phyloP scores from a whole-genome alignment of 2,329 filamentous ascomycete species.

The Ceratocystis destructans region DNA sequence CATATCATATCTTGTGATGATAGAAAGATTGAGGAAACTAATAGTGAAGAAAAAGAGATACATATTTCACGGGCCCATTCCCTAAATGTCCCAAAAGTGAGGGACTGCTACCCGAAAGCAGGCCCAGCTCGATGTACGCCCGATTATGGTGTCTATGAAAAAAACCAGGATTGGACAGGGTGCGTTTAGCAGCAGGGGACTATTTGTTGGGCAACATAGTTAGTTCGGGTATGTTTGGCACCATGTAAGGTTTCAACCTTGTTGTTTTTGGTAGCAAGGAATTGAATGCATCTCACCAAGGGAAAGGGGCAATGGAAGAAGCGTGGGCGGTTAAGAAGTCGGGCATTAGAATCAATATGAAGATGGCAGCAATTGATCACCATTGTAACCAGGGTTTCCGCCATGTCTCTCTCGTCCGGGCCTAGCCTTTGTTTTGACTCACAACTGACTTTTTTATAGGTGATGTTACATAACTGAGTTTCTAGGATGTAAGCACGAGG shows the following conservation, averaged over 20 bases:
- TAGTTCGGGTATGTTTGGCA: background rate
- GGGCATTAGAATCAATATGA: too few species aligned
- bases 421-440: too few species aligned
- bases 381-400: too few species aligned
- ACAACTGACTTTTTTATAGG: too few species aligned
- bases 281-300: background rate
- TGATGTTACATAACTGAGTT: too few species aligned
- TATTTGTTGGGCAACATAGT: background rate
- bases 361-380: too few species aligned
- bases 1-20: background rate
- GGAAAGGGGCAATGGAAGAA: background rate
- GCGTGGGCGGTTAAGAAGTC: background rate
- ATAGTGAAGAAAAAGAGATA: background rate
- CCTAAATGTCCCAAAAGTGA: background rate
- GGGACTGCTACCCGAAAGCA: background rate
- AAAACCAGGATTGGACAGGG: background rate
- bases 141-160: constrained; percentile 7
- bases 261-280: background rate
- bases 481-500: too few species aligned
- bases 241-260: background rate
- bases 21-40: background rate
- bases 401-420: too few species aligned
- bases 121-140: background rate
- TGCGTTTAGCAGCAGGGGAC: background rate
- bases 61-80: background rate